phyloP scores from a whole-genome alignment of 164 flowering plant genomes.

The Aristolochia californica region DNA sequence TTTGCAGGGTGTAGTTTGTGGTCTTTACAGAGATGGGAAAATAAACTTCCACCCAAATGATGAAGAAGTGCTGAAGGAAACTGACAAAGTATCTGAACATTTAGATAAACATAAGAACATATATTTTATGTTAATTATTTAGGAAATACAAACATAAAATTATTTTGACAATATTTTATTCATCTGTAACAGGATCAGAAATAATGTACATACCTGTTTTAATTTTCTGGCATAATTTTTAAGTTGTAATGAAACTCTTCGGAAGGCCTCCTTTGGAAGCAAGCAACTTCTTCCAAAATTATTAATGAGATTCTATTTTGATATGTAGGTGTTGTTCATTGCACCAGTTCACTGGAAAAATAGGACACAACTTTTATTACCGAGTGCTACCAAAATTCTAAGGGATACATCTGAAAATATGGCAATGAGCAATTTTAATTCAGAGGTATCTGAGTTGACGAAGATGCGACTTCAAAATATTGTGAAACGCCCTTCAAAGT shows the following conservation, averaged over 20 bases:
- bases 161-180: no score
- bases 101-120: no score
- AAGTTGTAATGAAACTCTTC: no score
- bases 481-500: slow-evolving; percentile 45
- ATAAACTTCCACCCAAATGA: slow-evolving; percentile 87
- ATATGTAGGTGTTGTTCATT: slow-evolving; percentile 62
- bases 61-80: slow-evolving; percentile 49
- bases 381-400: slow-evolving; percentile 27
- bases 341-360: slow-evolving; percentile 49
- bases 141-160: no score
- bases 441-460: slow-evolving; percentile 19
- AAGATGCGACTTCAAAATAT: slow-evolving; percentile 36
- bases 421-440: slow-evolving; percentile 14
- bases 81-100: slow-evolving; percentile 54
- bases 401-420: slow-evolving; percentile 12
- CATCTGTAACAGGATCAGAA: no score
- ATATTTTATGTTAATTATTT: no score
- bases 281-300: no score
- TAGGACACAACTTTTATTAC: slow-evolving; percentile 25
- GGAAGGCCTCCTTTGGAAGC: no score
- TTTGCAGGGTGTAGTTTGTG: slow-evolving; percentile 90
- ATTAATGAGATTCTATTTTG: background rate
- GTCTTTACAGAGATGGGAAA: slow-evolving; percentile 64
- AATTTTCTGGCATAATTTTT: no score
- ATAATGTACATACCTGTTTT: no score